Percentiles rank a stretch among this genome's conserved stretches.
Evolutionary conservation across 352 stramenopile genomes (phyloP).

Genomic region (Phytopythium aichiense): DNA sequence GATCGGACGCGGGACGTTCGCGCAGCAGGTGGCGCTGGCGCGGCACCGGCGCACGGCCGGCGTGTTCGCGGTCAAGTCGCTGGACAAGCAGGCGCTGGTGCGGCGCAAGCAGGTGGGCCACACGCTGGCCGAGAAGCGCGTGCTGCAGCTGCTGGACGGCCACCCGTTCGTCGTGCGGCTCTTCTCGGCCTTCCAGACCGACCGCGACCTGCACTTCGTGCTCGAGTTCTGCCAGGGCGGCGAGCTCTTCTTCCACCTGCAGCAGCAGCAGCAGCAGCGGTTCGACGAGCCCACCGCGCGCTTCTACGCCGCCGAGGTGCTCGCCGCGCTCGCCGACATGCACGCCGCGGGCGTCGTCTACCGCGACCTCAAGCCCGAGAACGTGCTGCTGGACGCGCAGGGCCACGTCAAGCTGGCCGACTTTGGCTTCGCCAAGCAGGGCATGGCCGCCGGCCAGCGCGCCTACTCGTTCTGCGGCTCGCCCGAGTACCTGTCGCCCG

Average conservation of each 20-base stretch:
- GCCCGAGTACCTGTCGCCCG: constrained; percentile 80
- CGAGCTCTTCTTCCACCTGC: constrained; percentile 84
- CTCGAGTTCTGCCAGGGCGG: constrained; percentile 82
- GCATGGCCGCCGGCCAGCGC: constrained; percentile 46
- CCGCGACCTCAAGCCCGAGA: constrained; percentile 98
- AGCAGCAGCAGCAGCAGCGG: constrained; percentile 67
- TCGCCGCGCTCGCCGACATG: constrained; percentile 48
- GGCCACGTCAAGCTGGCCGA: constrained; percentile 80
- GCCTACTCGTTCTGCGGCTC: constrained; percentile 84
- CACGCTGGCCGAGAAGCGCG: constrained; percentile 77
- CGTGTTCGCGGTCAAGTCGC: constrained; percentile 79
- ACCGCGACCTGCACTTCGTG: constrained; percentile 77
- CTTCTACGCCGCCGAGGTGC: constrained; percentile 81
- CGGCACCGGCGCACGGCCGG: constrained; percentile 42
- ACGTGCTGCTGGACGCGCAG: constrained; percentile 92
- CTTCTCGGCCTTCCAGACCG: constrained; percentile 69
- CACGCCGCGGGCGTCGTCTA: constrained; percentile 50
- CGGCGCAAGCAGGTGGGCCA: constrained; percentile 75
- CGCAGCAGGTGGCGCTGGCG: constrained; percentile 75
- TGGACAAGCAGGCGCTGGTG: constrained; percentile 72
- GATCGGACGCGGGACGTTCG: constrained; percentile 82
- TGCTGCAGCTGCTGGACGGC: constrained; percentile 54
- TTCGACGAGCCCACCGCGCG: constrained; percentile 55
- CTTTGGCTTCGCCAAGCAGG: constrained; percentile 80
- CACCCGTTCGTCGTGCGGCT: constrained; percentile 82